Evolutionary conservation across 1,139 yeast species (phyloP).

Genomic region (Hemisphaericaspora xylanilytica): DNA sequence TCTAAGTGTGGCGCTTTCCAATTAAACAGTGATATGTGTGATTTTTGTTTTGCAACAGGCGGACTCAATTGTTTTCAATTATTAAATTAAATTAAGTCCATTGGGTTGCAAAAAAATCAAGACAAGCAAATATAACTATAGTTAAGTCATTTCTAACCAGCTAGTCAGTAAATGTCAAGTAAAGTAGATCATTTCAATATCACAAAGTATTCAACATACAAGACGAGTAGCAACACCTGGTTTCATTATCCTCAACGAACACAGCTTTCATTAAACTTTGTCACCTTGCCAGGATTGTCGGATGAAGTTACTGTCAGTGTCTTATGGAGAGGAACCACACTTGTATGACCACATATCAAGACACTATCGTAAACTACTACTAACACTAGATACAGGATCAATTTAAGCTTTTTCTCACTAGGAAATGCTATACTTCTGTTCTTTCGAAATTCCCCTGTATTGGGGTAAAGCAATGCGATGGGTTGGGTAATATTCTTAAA

Average conservation of each 20-base stretch:
- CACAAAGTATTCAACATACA: slow-evolving; percentile 13
- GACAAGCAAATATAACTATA: too few species aligned
- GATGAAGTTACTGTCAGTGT: slow-evolving; percentile 13
- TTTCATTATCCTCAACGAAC: slow-evolving; percentile 28
- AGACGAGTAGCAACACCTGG: slow-evolving; percentile 17
- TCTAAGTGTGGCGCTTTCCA: too few species aligned
- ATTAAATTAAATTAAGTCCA: too few species aligned
- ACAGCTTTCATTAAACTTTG: slow-evolving; percentile 21
- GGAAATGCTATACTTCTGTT: slow-evolving; percentile 16
- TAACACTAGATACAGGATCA: slow-evolving; percentile 16
- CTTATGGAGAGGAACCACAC: slow-evolving; percentile 23
- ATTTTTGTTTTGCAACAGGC: too few species aligned
- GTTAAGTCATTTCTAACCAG: too few species aligned
- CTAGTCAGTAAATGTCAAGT: background rate
- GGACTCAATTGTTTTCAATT: too few species aligned
- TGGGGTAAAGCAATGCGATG: slow-evolving; percentile 24
- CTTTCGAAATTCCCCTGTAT: slow-evolving; percentile 24
- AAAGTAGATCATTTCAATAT: slow-evolving; percentile 8
- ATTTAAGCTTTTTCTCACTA: slow-evolving; percentile 13
- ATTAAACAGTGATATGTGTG: too few species aligned
- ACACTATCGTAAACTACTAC: too few species aligned
- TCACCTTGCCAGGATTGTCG: slow-evolving; percentile 6
- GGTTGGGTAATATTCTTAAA: slow-evolving; percentile 18
- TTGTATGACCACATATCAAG: too few species aligned
- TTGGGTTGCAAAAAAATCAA: too few species aligned